phyloP scores from a whole-genome alignment of 352 stramenopile species.

The Lagenidium sp. region DNA sequence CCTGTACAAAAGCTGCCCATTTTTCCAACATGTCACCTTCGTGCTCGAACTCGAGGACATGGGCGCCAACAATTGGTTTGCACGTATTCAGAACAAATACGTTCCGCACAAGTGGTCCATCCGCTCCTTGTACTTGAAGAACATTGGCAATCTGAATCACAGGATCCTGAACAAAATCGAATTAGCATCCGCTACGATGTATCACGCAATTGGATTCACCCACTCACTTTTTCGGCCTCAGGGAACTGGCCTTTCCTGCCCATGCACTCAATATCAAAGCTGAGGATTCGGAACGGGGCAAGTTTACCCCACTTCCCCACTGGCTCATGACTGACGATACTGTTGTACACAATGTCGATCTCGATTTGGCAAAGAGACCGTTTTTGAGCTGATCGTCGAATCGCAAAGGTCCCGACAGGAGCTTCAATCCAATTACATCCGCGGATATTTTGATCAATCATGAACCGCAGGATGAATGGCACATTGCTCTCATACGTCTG shows the following conservation, averaged over 20 bases:
- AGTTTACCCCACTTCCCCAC: constrained; percentile 96
- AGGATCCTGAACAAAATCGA: constrained; percentile 80
- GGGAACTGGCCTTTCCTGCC: constrained; percentile 95
- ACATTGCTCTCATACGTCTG: constrained; percentile 99
- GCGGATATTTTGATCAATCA: constrained; percentile 97
- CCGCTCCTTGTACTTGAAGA: constrained; percentile 84
- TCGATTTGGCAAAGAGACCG: constrained; percentile 92
- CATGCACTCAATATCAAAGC: constrained; percentile 99
- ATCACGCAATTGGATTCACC: no score
- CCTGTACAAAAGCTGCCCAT: constrained; percentile 95
- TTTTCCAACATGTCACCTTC: constrained; percentile 97
- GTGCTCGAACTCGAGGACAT: constrained; percentile 95
- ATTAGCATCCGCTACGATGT: no score
- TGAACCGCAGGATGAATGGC: constrained; percentile 98
- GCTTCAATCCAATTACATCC: constrained; percentile 98
- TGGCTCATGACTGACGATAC: constrained; percentile 90
- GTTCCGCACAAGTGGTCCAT: constrained; percentile 81
- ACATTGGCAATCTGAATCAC: constrained; percentile 99
- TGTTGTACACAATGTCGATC: constrained; percentile 97
- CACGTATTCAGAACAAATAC: constrained; percentile 98
- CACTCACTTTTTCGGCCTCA: constrained; percentile 50
- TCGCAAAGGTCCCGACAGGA: constrained; percentile 85
- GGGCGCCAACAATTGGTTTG: constrained; percentile 96
- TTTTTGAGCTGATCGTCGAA: constrained; percentile 67
- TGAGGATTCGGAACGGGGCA: constrained; percentile 96